These are phyloP conservation scores for Globisporangium sylvaticum DNA, from an alignment of 352 stramenopile species.

Conservation along the genomic window DNA sequence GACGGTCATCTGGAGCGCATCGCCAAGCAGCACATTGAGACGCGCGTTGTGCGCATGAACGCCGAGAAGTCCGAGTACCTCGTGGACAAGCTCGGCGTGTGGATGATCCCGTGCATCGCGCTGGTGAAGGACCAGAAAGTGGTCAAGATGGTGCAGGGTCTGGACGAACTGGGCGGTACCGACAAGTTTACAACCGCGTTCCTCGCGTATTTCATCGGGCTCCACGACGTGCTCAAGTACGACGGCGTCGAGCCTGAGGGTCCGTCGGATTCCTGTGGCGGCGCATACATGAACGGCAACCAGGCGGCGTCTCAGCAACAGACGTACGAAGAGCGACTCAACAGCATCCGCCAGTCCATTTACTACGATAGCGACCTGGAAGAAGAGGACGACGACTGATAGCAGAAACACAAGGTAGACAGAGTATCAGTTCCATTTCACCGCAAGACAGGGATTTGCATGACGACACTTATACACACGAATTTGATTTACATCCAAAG, in stretches of 20 bases:
- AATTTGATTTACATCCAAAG: neutral
- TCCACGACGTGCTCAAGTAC: constrained; percentile 94
- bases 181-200: constrained; percentile 93
- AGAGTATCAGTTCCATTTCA: neutral
- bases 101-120: constrained; percentile 95
- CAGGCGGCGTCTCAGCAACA: constrained; percentile 31
- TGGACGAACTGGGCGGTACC: constrained; percentile 93
- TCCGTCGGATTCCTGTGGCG: constrained; percentile 59
- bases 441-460: neutral
- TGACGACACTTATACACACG: neutral
- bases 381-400: constrained; percentile 61
- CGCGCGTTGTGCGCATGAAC: constrained; percentile 94
- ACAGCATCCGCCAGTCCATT: constrained; percentile 78
- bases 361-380: constrained; percentile 85
- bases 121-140: constrained; percentile 95
- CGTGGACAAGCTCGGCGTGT: constrained; percentile 94
- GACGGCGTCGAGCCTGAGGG: constrained; percentile 87
- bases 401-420: neutral
- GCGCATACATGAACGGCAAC: constrained; percentile 38
- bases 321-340: constrained; percentile 45
- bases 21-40: constrained; percentile 91
- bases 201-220: constrained; percentile 89
- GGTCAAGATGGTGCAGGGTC: constrained; percentile 93
- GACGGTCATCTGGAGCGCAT: constrained; percentile 91
- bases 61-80: constrained; percentile 96